phyloP scores from a whole-genome alignment of 768 basidiomycete species.

The Amanita fuliginea region DNA sequence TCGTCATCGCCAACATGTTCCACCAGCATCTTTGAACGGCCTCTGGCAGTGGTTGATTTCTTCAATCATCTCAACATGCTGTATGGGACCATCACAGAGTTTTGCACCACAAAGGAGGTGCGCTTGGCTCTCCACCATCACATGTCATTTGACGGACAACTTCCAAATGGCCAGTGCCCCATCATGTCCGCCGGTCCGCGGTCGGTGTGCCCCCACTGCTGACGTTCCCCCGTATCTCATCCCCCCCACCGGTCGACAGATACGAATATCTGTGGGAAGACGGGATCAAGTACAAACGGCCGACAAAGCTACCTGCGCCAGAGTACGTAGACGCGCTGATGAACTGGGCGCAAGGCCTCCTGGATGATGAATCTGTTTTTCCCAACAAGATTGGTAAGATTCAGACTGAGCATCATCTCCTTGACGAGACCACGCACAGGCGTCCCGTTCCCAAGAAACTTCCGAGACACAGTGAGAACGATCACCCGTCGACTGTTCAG shows the following conservation, averaged over 20 bases:
- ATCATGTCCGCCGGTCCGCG: conserved; percentile 94
- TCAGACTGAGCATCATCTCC: neutral
- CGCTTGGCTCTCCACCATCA: conserved; percentile 13
- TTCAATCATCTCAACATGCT: conserved; percentile 99
- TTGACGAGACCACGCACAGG: conserved; percentile 32
- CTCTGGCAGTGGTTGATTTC: conserved; percentile 81
- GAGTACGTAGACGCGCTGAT: conserved; percentile 97
- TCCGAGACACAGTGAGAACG: conserved; percentile 83
- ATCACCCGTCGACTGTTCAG: conserved; percentile 90
- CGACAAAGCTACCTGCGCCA: conserved; percentile 89
- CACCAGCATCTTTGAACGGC: neutral
- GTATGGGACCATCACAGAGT: conserved; percentile 96
- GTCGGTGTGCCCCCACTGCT: conserved; percentile 32
- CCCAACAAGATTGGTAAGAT: conserved; percentile 84
- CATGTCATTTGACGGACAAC: too few relatives aligned
- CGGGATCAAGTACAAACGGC: conserved; percentile 74
- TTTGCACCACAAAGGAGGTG: conserved; percentile 91
- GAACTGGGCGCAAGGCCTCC: conserved; percentile 92
- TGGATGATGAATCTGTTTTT: conserved; percentile 89
- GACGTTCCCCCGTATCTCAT: neutral
- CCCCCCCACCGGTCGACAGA: conserved; percentile 32
- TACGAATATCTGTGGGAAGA: conserved; percentile 97
- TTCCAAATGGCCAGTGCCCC: conserved; percentile 51
- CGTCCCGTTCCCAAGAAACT: conserved; percentile 82
- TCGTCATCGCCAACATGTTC: neutral